These are phyloP conservation scores for Podila epigama DNA, from an alignment of 192 early-diverging fungal genomes.

Conservation along the genomic window DNA sequence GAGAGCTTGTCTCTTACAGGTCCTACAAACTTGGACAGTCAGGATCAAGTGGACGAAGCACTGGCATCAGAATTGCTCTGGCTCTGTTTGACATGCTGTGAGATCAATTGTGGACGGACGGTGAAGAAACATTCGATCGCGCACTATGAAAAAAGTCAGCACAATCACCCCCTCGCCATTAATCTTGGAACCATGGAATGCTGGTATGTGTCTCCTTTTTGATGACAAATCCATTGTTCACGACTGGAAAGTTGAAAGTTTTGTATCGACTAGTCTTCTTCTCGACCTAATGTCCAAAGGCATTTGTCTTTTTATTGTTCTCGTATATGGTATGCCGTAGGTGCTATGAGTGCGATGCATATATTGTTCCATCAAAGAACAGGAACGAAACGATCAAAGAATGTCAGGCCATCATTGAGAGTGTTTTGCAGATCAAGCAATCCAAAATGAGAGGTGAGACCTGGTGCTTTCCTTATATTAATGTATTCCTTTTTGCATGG, in stretches of 20 bases:
- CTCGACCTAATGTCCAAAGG: no score
- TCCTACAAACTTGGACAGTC: no score
- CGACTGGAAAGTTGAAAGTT: no score
- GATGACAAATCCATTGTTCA: no score
- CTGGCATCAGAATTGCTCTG: conserved; percentile 16
- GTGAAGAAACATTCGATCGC: conserved; percentile 19
- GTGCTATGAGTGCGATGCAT: conserved; percentile 45
- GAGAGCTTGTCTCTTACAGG: neutral
- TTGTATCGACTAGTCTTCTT: no score
- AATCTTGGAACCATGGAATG: conserved; percentile 23
- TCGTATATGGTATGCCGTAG: no score
- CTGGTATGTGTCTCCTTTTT: no score
- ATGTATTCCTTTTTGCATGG: neutral
- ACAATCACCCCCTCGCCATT: conserved; percentile 29
- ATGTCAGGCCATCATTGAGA: conserved; percentile 12
- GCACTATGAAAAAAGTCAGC: conserved; percentile 24
- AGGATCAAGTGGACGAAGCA: neutral
- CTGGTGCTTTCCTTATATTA: neutral
- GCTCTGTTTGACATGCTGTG: conserved; percentile 41
- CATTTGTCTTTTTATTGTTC: no score
- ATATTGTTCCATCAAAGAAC: conserved; percentile 20
- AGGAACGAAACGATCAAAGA: conserved; percentile 35
- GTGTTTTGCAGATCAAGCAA: conserved; percentile 9
- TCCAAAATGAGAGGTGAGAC: conserved; percentile 24
- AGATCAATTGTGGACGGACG: conserved; percentile 41